These are phyloP conservation scores for Metarhizium brunneum DNA, from an alignment of 2,329 filamentous ascomycete species.

Conservation along the genomic window DNA sequence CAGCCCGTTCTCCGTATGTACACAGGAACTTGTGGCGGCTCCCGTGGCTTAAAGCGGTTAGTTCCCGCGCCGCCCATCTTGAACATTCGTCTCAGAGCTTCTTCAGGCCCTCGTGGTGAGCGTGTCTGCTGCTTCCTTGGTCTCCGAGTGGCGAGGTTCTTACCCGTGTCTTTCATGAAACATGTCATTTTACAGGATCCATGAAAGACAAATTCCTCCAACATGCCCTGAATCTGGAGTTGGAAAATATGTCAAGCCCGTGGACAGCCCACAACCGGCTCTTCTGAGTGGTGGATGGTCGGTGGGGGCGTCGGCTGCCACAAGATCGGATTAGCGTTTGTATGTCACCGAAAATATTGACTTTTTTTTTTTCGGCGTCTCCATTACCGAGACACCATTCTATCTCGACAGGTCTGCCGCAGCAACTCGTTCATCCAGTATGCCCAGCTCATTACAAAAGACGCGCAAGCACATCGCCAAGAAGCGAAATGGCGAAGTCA, in stretches of 20 bases:
- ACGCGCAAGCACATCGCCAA: conserved; percentile 84
- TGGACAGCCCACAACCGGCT: no score
- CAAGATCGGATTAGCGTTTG: not conserved
- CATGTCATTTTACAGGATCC: no score
- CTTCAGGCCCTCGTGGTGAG: not conserved
- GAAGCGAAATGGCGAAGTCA: conserved; percentile 67
- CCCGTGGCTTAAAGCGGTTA: not conserved
- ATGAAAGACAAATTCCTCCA: no score
- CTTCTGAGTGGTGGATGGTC: not conserved
- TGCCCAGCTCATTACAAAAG: conserved; percentile 73
- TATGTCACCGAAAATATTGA: not conserved
- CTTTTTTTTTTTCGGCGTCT: not conserved
- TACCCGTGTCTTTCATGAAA: no score
- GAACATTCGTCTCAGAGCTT: not conserved
- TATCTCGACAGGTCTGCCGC: not conserved
- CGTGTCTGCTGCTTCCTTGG: not conserved
- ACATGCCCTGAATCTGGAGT: no score
- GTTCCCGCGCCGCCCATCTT: conserved; percentile 4
- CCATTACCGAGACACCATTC: not conserved
- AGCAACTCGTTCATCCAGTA: conserved; percentile 27
- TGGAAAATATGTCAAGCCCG: no score
- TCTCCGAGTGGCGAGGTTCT: not conserved
- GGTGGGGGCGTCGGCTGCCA: not conserved
- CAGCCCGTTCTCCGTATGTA: no score
- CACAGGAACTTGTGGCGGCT: not conserved